These are phyloP conservation scores for Diaporthe humulicola DNA, from an alignment of 2,329 filamentous ascomycete species.

Conservation along the genomic window DNA sequence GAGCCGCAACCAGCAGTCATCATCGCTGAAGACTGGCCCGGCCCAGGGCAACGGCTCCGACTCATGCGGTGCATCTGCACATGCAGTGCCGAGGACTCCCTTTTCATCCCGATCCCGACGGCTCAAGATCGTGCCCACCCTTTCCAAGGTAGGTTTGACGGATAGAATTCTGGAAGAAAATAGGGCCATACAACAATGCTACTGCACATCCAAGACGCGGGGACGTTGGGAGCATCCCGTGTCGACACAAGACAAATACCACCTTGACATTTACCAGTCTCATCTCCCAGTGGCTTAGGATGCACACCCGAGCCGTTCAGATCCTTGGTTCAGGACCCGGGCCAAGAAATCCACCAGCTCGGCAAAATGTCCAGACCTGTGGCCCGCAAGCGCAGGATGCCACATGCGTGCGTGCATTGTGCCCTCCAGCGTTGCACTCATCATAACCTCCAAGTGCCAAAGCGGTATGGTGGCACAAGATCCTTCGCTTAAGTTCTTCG, in stretches of 20 bases:
- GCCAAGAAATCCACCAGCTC: slow-evolving; percentile 1
- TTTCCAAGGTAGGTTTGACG: neutral
- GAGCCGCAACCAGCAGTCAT: neutral
- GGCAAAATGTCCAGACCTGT: neutral
- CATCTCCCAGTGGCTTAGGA: neutral
- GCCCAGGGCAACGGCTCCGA: neutral
- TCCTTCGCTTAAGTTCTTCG: slow-evolving; percentile 5
- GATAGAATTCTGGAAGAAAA: neutral
- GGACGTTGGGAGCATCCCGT: neutral
- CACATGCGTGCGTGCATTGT: neutral
- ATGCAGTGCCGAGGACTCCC: neutral
- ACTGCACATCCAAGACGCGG: neutral
- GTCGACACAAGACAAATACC: neutral
- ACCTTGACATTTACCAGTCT: neutral
- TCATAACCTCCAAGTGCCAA: neutral
- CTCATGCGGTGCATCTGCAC: slow-evolving; percentile 1
- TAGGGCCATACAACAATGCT: neutral
- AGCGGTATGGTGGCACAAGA: slow-evolving; percentile 20
- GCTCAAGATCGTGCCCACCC: neutral
- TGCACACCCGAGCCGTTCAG: neutral
- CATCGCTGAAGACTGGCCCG: neutral
- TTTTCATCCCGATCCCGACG: neutral
- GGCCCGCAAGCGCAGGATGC: neutral
- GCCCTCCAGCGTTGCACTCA: slow-evolving; percentile 9
- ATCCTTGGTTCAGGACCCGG: slow-evolving; percentile 1